Base-by-base conservation (phyloP, 805 yeast genomes). In the Kurtzmaniella cleridarum region DNA sequence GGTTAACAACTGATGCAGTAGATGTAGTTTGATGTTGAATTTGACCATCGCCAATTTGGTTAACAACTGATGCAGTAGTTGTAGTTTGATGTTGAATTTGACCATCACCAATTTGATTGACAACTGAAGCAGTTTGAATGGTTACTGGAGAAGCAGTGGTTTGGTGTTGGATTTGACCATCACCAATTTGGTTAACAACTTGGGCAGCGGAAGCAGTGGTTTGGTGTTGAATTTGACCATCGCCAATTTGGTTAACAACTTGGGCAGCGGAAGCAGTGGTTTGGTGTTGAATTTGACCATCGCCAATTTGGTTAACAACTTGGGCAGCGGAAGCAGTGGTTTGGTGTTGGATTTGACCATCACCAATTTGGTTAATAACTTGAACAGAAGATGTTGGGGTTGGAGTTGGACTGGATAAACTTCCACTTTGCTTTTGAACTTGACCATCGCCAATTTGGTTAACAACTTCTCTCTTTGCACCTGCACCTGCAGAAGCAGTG, bases 371-470 rank as follows among this genome's bases (percentile, higher is more conserved):
- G 48, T 47, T 46, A 16, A 53, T 42, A 6, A 46, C 55, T 26
- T 48, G 35, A 18, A 53, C 53, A 34, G 50, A 43, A 18, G 37
- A 23, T 13, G 37, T 8, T 64, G 66, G 45, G 29, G 66, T 64
- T 38, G 59, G 58, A 46, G 71, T 51, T 28, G 57, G 53, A 27
- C 62, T 44, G 34, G 60, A 46, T 30, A 46, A 36, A 28, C 62
- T 51, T 38, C 64, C 47, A 26, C 68, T 44, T 42, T 70, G 63
- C 34, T 68, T 55, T 59, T 77, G 82, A 54, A 77, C 64, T 62
- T 78, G 82, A 53, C 83, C 83, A 49, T 78, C 84, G 50, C 72
- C 71, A 42, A 78, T 77, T 62, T 76, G 83, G 45, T 79, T 64
- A 38, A 78, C 66, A 35, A 58, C 71, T 43, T 52, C 60, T 45